Evolutionary conservation across 495 filamentous ascomycete genomes (phyloP), one percentile per base, ranked within the genome.

Genomic region (Aspergillus diversus): DNA sequence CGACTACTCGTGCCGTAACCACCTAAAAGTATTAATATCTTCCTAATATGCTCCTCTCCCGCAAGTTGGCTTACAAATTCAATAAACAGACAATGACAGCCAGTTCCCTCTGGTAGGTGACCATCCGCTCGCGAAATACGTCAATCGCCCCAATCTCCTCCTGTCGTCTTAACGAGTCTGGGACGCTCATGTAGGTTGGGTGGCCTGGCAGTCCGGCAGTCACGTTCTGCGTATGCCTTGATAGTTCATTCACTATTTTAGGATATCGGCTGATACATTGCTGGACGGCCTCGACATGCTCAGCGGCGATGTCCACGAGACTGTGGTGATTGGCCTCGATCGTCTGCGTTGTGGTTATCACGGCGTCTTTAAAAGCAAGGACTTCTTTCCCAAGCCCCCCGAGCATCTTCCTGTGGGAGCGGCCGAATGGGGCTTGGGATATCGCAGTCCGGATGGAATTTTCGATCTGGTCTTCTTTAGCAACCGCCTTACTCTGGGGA

Each of bases 41-140:
- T 48, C 15, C 16, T 15, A 7, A 5, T 7, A 5, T 48, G 7
- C 5, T 15, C 9, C 16, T 17, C 43, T 48, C 7, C 16, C 16
- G 7, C 43, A 48, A 7, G 16, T 48, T 13, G 13, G 16, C 43
- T 48, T 48, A 48, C 43, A 48, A n/a, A 15, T 17, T 48, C 43
- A 48, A n/a, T 15, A 48, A n/a, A 48, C 43, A 48, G 43, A 48
- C 7, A 48, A 48, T 48, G 7, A 48, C 7, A 11, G 12, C 46
- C n/a, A 49, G 46, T 49, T 49, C 46, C 46, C 46, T 49, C 46
- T 49, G 46, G 16, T 49, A 49, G 7, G 46, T 49, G 13, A 49
- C 7, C 46, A 49, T 49, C 46, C 46, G 46, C 11, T 49, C 46
- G 7, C 46, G 13, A 16, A 5, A 5, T 17, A 49, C 46, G 12